phyloP scores from a whole-genome alignment of 805 yeast genomes.

The Lipomyces japonicus region DNA sequence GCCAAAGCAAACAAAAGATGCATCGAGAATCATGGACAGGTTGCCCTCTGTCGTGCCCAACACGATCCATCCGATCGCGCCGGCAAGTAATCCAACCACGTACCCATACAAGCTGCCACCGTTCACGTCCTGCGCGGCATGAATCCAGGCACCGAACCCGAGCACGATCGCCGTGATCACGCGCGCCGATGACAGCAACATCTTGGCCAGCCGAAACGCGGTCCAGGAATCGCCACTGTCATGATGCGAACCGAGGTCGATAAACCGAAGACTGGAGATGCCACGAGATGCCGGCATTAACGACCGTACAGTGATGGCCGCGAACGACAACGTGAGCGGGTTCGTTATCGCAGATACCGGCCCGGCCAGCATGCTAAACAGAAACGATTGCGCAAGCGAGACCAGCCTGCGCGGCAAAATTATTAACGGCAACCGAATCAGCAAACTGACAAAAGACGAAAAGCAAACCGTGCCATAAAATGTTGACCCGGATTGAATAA shows the following conservation, averaged over 20 bases:
- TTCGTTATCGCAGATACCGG: constrained; percentile 34
- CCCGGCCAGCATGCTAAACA: constrained; percentile 32
- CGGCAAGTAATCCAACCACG: constrained; percentile 41
- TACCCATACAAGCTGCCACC: constrained; percentile 41
- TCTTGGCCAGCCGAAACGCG: constrained; percentile 40
- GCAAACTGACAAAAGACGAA: constrained; percentile 35
- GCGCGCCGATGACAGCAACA: constrained; percentile 39
- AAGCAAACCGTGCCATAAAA: constrained; percentile 41
- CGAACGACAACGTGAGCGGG: constrained; percentile 41
- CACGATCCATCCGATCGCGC: constrained; percentile 43
- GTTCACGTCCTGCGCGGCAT: constrained; percentile 38
- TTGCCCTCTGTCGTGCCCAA: constrained; percentile 45
- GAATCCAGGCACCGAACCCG: constrained; percentile 42
- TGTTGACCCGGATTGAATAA: constrained; percentile 33
- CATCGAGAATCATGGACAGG: constrained; percentile 36
- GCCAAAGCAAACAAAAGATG: constrained; percentile 37
- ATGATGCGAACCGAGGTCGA: constrained; percentile 23
- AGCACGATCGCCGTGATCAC: constrained; percentile 38
- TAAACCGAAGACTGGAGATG: constrained; percentile 25
- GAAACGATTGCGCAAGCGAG: constrained; percentile 29
- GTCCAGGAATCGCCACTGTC: constrained; percentile 30
- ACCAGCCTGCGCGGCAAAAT: constrained; percentile 37
- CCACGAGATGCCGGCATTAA: constrained; percentile 37
- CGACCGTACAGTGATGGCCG: constrained; percentile 38
- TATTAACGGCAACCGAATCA: constrained; percentile 38